Evolutionary conservation across 192 early-diverging fungal species (phyloP).

Genomic region (Phycomyces blakesleeanus): DNA sequence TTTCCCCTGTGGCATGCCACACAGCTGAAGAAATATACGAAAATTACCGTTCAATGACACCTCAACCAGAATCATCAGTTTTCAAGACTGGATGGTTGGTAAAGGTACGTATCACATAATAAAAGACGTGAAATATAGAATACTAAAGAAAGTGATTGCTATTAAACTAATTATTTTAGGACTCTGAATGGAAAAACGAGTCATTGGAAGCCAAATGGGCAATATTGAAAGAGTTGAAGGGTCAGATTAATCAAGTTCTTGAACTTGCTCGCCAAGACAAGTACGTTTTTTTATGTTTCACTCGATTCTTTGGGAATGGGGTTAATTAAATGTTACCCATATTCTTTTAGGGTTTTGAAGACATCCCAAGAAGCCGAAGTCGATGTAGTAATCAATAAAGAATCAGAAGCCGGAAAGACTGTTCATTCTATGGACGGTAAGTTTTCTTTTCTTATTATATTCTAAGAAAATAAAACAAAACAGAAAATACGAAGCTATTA

Average conservation of each 20-base stretch:
- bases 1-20: slow-evolving; percentile 66
- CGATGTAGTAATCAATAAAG: slow-evolving; percentile 25
- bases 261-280: slow-evolving; percentile 52
- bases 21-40: slow-evolving; percentile 74
- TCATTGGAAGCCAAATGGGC: slow-evolving; percentile 40
- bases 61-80: slow-evolving; percentile 43
- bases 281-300: not conserved
- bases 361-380: slow-evolving; percentile 51
- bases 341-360: slow-evolving; percentile 37
- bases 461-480: no score
- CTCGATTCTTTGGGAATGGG: not conserved
- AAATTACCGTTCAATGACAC: slow-evolving; percentile 42
- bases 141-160: slow-evolving; percentile 12
- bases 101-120: slow-evolving; percentile 22
- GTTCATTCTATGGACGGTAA: slow-evolving; percentile 16
- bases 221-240: slow-evolving; percentile 39
- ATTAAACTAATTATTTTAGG: slow-evolving; percentile 24
- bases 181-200: slow-evolving; percentile 40
- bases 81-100: slow-evolving; percentile 62
- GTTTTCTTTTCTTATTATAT: no score
- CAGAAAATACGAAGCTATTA: no score
- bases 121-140: not conserved
- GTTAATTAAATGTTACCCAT: no score
- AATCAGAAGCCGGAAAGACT: not conserved
- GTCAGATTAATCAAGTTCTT: slow-evolving; percentile 48